Evolutionary conservation across 2,329 filamentous ascomycete species (phyloP).

Genomic region (Graphiopsis chlorocephala): DNA sequence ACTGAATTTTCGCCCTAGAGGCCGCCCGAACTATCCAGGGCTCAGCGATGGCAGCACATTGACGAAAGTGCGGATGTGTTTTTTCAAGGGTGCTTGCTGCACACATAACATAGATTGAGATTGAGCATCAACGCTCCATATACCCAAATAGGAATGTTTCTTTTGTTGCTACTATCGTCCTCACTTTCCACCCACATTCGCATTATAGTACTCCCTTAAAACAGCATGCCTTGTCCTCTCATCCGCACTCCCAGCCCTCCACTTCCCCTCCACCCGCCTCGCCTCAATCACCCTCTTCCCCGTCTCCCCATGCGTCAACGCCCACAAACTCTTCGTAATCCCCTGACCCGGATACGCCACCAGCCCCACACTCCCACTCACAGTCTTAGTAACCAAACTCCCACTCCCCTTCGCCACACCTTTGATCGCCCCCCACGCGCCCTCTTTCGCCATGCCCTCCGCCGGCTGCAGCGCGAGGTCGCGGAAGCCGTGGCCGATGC

Average conservation of each 20-base stretch:
- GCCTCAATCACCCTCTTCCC: background rate
- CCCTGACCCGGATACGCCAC: slow-evolving; percentile 13
- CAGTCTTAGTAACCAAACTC: slow-evolving; percentile 13
- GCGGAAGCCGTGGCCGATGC: slow-evolving; percentile 2
- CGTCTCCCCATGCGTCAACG: slow-evolving; percentile 12
- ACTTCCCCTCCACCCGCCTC: slow-evolving; percentile 4
- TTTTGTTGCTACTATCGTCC: background rate
- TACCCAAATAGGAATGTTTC: slow-evolving; percentile 15
- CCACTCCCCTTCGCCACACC: slow-evolving; percentile 14
- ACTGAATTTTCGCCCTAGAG: background rate
- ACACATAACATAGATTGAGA: slow-evolving; percentile 12
- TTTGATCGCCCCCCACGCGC: slow-evolving; percentile 9
- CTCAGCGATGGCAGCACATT: background rate
- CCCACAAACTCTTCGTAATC: slow-evolving; percentile 12
- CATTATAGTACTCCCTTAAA: slow-evolving; percentile 9
- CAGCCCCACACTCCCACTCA: slow-evolving; percentile 6
- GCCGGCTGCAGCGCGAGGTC: slow-evolving; percentile 4
- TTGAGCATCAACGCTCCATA: slow-evolving; percentile 14
- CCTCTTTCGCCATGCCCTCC: background rate
- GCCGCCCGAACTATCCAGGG: background rate
- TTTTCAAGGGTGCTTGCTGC: background rate
- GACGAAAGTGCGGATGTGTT: background rate
- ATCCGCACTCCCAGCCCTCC: slow-evolving; percentile 5
- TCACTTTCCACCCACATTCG: background rate
- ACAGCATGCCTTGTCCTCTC: background rate